phyloP scores from a whole-genome alignment of 495 filamentous ascomycete species.

The Trichoderma gamsii region DNA sequence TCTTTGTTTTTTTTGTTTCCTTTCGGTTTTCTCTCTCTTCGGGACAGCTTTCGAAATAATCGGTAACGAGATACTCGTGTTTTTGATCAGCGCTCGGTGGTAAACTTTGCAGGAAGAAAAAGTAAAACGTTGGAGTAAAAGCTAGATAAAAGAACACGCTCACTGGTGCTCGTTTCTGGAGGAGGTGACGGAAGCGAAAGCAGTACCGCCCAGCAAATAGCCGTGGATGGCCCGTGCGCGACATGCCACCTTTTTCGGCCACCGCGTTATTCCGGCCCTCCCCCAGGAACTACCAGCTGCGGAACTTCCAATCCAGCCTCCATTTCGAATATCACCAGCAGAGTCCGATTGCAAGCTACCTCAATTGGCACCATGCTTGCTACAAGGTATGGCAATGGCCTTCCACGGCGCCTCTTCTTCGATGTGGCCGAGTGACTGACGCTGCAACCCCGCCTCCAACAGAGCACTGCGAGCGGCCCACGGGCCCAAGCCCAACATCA shows the following conservation, averaged over 20 bases:
- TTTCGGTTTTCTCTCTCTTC: not conserved
- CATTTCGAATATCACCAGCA: not conserved
- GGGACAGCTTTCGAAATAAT: not conserved
- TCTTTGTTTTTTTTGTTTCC: not conserved
- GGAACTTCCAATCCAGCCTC: not conserved
- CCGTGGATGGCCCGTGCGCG: constrained; percentile 12
- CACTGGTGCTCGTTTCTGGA: not conserved
- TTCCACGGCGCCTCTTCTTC: not conserved
- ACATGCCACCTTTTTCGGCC: not conserved
- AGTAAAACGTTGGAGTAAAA: not conserved
- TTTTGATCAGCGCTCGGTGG: not conserved
- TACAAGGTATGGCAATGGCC: constrained; percentile 29
- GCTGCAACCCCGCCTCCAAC: constrained; percentile 16
- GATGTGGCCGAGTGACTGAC: not conserved
- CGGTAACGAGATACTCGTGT: not conserved
- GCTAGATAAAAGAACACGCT: constrained; percentile 8
- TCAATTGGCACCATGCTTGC: constrained; percentile 38
- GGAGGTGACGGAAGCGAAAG: constrained; percentile 13
- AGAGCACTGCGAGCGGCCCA: constrained; percentile 37
- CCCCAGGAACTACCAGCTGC: not conserved
- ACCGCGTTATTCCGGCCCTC: constrained; percentile 14
- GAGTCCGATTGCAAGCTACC: constrained; percentile 11
- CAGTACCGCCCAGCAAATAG: not conserved
- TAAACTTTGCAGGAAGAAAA: not conserved
- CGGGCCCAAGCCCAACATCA: constrained; percentile 57